A percentile compares a stretch with the other conserved stretches of the same genome.
Conservation (phyloP, 345 rosid species). For the Dipteronia dyeriana region DNA sequence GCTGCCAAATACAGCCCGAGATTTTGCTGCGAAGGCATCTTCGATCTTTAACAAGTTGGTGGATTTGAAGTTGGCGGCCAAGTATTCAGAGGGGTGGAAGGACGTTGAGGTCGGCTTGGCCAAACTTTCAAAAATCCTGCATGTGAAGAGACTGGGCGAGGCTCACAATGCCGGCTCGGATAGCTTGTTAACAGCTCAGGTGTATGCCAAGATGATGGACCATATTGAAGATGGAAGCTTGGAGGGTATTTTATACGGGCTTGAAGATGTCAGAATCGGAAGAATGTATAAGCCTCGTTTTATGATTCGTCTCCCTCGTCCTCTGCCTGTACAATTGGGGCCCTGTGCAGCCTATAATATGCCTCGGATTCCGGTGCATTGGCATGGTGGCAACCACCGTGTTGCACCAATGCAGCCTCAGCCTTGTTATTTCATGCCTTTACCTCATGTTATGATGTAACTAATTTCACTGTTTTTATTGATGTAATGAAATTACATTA, state of each 20-base stretch:
- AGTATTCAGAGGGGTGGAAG: background rate
- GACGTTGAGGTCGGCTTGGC: background rate
- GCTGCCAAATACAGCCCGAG: background rate
- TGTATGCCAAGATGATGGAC: background rate
- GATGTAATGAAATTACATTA: too few relatives aligned
- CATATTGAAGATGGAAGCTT: background rate
- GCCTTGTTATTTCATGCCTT: background rate
- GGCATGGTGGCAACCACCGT: too few relatives aligned
- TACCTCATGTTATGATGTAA: background rate
- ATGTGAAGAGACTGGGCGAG: background rate
- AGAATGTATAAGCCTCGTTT: background rate
- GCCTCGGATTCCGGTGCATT: background rate
- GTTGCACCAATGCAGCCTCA: background rate
- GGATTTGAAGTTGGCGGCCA: slow-evolving; percentile 7
- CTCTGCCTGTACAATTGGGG: background rate
- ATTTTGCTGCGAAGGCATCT: background rate
- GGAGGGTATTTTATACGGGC: slow-evolving; percentile 1
- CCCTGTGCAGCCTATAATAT: background rate
- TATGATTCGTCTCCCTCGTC: background rate
- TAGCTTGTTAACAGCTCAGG: background rate
- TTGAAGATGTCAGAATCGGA: background rate
- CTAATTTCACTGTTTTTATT: too few relatives aligned
- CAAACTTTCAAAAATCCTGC: background rate
- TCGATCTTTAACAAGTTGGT: background rate
- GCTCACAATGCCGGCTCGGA: slow-evolving; percentile 2